A percentile compares a stretch with the other conserved stretches of the same genome.
phyloP scores from a whole-genome alignment of 2,329 filamentous ascomycete species.

The Epicoccum sorghinum region DNA sequence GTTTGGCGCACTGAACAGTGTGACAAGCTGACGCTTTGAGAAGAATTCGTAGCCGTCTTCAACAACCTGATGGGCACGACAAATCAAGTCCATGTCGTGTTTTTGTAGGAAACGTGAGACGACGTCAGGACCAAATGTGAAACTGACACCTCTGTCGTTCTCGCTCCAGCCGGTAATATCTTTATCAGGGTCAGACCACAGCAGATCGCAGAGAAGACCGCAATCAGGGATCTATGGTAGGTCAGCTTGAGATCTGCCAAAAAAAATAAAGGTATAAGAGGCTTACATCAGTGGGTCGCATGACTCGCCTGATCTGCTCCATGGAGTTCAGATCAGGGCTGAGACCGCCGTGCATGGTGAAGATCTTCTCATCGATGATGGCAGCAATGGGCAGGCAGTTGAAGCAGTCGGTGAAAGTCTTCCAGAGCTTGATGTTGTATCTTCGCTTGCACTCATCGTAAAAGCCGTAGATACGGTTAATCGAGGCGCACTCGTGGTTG shows the following conservation, averaged over 20 bases:
- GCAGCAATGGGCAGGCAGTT: conserved; percentile 98
- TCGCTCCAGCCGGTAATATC: conserved; percentile 99
- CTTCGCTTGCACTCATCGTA: conserved; percentile 99
- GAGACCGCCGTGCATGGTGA: conserved; percentile 98
- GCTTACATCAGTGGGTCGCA: conserved; percentile 98
- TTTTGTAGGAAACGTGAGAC: conserved; percentile 97
- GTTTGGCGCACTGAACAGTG: conserved; percentile 96
- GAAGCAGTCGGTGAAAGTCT: conserved; percentile 99
- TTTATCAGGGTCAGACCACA: conserved; percentile 99
- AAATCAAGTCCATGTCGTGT: conserved; percentile 99
- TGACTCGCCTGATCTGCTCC: conserved; percentile 99
- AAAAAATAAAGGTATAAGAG: background rate
- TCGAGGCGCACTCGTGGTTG: conserved; percentile 98
- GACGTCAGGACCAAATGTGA: conserved; percentile 97
- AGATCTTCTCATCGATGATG: conserved; percentile 99
- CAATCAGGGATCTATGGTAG: conserved; percentile 89
- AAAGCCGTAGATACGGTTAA: conserved; percentile 99
- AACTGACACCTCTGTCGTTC: conserved; percentile 97
- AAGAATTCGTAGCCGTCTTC: conserved; percentile 99
- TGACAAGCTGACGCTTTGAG: conserved; percentile 96
- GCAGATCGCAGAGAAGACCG: conserved; percentile 92
- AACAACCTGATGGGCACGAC: conserved; percentile 96
- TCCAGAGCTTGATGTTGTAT: conserved; percentile 99
- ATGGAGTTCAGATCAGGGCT: conserved; percentile 98
- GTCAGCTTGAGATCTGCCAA: conserved; percentile 43